Percentiles rank a stretch among this genome's conserved stretches.
Evolutionary conservation across 1,284 basidiomycete species (phyloP).

Genomic region (Meripilus lineatus): DNA sequence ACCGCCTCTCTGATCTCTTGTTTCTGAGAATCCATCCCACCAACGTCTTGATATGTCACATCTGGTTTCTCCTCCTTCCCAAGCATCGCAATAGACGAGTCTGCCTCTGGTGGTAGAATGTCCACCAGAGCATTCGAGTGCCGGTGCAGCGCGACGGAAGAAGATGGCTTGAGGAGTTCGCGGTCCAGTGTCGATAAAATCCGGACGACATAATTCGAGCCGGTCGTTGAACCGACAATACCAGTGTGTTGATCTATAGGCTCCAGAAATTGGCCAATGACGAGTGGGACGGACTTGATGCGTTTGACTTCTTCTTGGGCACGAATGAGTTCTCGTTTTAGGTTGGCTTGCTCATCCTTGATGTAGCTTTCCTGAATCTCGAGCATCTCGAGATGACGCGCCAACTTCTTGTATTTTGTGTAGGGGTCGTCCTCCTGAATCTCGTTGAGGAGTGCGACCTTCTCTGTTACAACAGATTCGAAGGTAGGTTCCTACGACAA

Average conservation of each 20-base stretch:
- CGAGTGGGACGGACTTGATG: slow-evolving; percentile 98
- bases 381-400: slow-evolving; percentile 90
- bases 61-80: slow-evolving; percentile 92
- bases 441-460: slow-evolving; percentile 79
- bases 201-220: slow-evolving; percentile 97
- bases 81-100: slow-evolving; percentile 95
- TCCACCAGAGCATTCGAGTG: slow-evolving; percentile 99
- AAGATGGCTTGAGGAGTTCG: slow-evolving; percentile 95
- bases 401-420: slow-evolving; percentile 92
- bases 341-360: slow-evolving; percentile 97
- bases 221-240: slow-evolving; percentile 97
- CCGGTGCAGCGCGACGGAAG: slow-evolving; percentile 95
- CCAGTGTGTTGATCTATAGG: slow-evolving; percentile 98
- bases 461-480: slow-evolving; percentile 83
- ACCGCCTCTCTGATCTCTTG: slow-evolving; percentile 99
- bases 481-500: slow-evolving; percentile 80
- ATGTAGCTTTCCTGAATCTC: slow-evolving; percentile 98
- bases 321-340: slow-evolving; percentile 96
- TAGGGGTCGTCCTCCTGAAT: slow-evolving; percentile 92
- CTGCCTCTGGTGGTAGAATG: slow-evolving; percentile 97
- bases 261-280: slow-evolving; percentile 99
- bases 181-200: slow-evolving; percentile 97
- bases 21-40: slow-evolving; percentile 97
- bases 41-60: slow-evolving; percentile 87
- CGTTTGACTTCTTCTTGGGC: slow-evolving; percentile 99